Percentiles rank a stretch among this genome's conserved stretches.
These are phyloP conservation scores for Canariomyces notabilis DNA, from an alignment of 2,329 filamentous ascomycete species.

Conservation along the genomic window DNA sequence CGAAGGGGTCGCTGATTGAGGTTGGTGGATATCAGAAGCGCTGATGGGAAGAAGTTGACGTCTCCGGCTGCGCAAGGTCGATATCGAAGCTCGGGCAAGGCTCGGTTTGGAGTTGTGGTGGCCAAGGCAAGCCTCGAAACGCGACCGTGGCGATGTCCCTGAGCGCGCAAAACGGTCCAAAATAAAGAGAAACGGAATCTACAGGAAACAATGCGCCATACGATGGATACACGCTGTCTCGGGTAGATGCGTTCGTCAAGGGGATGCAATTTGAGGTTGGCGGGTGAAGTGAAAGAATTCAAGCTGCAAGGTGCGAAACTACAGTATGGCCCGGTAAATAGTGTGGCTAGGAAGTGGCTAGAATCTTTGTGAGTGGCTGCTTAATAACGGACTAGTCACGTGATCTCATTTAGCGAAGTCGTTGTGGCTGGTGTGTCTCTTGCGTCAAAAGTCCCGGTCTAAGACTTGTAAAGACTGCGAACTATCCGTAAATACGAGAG, in stretches of 20 bases:
- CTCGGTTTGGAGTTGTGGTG: background rate
- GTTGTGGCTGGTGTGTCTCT: no score
- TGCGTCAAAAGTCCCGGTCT: no score
- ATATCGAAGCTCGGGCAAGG: background rate
- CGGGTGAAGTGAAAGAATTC: conserved; percentile 14
- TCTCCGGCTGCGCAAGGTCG: background rate
- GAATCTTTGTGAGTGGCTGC: no score
- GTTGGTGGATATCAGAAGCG: background rate
- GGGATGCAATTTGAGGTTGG: background rate
- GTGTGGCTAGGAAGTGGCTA: background rate
- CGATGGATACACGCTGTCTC: background rate
- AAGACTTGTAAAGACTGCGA: no score
- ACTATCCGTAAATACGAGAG: no score
- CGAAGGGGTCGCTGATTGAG: no score
- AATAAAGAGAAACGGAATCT: background rate
- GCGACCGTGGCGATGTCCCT: conserved; percentile 7
- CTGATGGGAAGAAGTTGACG: background rate
- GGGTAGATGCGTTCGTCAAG: background rate
- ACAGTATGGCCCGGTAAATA: conserved; percentile 1
- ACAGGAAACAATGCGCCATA: background rate
- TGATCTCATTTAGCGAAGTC: no score
- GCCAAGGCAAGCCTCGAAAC: conserved; percentile 9
- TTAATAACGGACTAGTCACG: no score
- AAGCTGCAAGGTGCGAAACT: conserved; percentile 7
- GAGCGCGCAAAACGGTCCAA: background rate